phyloP scores from a whole-genome alignment of 2,329 filamentous ascomycete genomes.

The Colletotrichum scovillei region DNA sequence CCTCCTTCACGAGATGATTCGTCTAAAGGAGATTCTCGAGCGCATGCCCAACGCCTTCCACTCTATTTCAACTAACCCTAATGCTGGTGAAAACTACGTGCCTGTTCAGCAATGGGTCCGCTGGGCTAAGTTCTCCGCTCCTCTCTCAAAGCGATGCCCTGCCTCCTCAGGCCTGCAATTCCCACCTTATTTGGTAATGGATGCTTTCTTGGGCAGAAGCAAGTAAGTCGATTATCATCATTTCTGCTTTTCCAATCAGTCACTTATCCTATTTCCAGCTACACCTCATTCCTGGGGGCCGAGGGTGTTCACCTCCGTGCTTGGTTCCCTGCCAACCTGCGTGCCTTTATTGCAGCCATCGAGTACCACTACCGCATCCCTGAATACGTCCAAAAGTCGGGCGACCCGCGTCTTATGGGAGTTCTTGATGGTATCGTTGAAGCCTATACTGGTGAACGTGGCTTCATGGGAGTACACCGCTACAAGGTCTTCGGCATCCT shows the following conservation, averaged over 20 bases:
- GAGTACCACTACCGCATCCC: slow-evolving; percentile 65
- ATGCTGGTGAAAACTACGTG: slow-evolving; percentile 61
- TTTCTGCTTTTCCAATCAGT: no score
- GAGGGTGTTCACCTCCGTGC: slow-evolving; percentile 64
- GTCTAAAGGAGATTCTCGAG: slow-evolving; percentile 63
- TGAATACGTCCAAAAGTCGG: slow-evolving; percentile 61
- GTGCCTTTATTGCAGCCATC: slow-evolving; percentile 65
- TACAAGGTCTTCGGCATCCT: slow-evolving; percentile 68
- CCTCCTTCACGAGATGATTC: slow-evolving; percentile 61
- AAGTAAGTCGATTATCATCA: slow-evolving; percentile 40
- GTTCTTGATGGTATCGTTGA: slow-evolving; percentile 66
- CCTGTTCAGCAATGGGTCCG: slow-evolving; percentile 59
- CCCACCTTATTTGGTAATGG: slow-evolving; percentile 64
- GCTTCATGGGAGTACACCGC: slow-evolving; percentile 66
- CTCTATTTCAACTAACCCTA: slow-evolving; percentile 64
- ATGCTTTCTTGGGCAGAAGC: slow-evolving; percentile 64
- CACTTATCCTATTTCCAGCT: slow-evolving; percentile 38
- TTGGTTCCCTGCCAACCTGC: slow-evolving; percentile 64
- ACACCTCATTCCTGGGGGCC: slow-evolving; percentile 61
- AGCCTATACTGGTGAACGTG: slow-evolving; percentile 64
- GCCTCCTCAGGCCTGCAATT: slow-evolving; percentile 64
- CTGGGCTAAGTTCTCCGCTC: slow-evolving; percentile 63
- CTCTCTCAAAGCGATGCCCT: slow-evolving; percentile 60
- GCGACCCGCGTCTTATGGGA: slow-evolving; percentile 61
- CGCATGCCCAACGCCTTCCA: slow-evolving; percentile 65